Conservation (phyloP, 495 filamentous ascomycete genomes). For the Penicillium dipodomyicola region DNA sequence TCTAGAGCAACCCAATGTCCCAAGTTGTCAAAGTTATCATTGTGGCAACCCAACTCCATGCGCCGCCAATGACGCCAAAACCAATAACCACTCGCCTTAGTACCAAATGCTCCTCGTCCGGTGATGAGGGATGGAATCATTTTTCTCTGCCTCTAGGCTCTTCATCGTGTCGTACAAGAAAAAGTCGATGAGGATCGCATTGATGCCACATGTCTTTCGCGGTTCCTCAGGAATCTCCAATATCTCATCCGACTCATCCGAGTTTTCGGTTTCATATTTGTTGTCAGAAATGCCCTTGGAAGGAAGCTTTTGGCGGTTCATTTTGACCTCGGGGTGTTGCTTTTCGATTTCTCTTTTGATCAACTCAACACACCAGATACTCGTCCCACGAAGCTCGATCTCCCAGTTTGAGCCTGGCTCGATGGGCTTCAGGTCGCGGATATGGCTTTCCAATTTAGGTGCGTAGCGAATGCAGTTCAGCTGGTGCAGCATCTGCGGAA, state of each 20-base stretch:
- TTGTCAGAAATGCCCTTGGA: conserved; percentile 3
- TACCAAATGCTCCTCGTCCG: conserved; percentile 96
- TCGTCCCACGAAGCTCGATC: conserved; percentile 81
- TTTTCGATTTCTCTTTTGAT: conserved; percentile 78
- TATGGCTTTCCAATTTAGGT: conserved; percentile 68
- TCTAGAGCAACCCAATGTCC: conserved; percentile 13
- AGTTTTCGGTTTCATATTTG: conserved; percentile 2
- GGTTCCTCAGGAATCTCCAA: conserved; percentile 23
- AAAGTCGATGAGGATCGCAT: conserved; percentile 93
- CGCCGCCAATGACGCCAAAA: conserved; percentile 12
- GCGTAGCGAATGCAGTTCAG: conserved; percentile 82
- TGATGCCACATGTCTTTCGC: conserved; percentile 48
- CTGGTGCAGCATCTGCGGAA: conserved; percentile 87
- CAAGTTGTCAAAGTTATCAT: not conserved
- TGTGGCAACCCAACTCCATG: not conserved
- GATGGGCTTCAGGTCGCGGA: conserved; percentile 60
- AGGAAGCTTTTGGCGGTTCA: conserved; percentile 12
- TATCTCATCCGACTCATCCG: conserved; percentile 10
- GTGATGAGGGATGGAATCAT: conserved; percentile 79
- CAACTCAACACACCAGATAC: conserved; percentile 91
- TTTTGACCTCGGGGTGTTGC: conserved; percentile 61
- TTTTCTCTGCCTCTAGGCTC: conserved; percentile 59
- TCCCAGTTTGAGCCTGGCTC: conserved; percentile 77
- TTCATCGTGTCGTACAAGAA: conserved; percentile 95
- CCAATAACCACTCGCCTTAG: conserved; percentile 37